Evolutionary conservation across 2,329 filamentous ascomycete species (phyloP), one percentile per base, ranked within the genome.

Genomic region (Aspergillus calidoustus): DNA sequence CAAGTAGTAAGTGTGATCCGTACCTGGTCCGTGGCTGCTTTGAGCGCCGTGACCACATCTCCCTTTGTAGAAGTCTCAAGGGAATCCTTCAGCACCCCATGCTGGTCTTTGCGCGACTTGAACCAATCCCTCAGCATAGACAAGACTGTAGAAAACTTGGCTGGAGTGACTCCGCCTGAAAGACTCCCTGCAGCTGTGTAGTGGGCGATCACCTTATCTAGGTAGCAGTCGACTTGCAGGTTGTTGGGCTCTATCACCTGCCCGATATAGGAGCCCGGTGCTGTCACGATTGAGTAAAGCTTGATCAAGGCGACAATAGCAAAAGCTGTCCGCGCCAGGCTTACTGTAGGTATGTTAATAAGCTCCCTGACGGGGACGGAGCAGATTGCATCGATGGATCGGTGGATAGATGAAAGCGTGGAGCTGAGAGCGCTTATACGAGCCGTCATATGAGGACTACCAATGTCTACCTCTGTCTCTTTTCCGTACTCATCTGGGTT

Each of bases 41-140:
- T 56, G 55, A 5, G 43, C 4, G 13, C 31, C 57, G 49, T 53
- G 7, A 34, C 19, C 31, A 48, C 58, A 17, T 52, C 53, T 47
- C 19, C 47, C 30, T 25, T 49, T 8, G 4, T 17, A 30, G 22
- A 38, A 34, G 28, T 64, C 62, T 41, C 34, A 8, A 76, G 71
- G 0, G 68, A 64, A 48, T 75, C 70, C 34, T 66, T 69, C 31
- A 73, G 43, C 3, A 60, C 67, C 4, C 61, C 59, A 6, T 68
- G 65, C 55, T 77, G 72, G 53, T 76, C 76, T 49, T 73, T 86
- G 80, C 70, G 84, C 64, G 79, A 81, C 62, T 72, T 74, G 72
- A 90, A 91, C 89, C 90, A 92, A 28, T 83, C 85, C 47, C 86
- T 86, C 28, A 93, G 77, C 87, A 92, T 89, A 54, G 84, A 80